Evolutionary conservation across 202 grass and related monocot species (phyloP), one percentile per base, ranked within the genome.

Genomic region (Schoenoplectus tabernaemontani): DNA sequence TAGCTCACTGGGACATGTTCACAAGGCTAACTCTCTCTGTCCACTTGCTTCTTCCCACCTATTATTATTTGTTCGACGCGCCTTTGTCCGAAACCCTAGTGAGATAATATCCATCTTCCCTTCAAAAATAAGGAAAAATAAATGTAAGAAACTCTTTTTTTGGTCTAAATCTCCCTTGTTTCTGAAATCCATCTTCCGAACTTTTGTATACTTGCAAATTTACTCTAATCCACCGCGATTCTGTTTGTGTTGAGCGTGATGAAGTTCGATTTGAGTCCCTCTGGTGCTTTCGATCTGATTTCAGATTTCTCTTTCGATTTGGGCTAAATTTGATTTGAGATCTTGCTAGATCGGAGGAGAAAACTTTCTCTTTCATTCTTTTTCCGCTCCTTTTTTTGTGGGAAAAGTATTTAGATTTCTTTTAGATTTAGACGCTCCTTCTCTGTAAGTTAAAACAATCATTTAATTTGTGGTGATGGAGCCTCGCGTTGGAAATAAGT

Each of bases 401-500:
- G 68, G 65, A 67, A 78, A 75, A 64, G 77, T 79, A 62, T 79
- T 79, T 51, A 51, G 22, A 17, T 72, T 76, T 56, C 44, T 53
- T 59, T 17, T 57, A 61, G 68, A 28, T 67, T 78, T 69, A 78
- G 64, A 11, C 51, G 64, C 59, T 56, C 22, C 39, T 51, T 13
- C 28, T 38, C 5, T 28, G 57, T 74, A 38, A 64, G 56, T 63
- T 24, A 77, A 38, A 71, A 26, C 41, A 71, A 48, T 67, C 62
- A 43, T 41, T 75, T 73, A 57, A 75, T 79, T 65, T 17, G 81
- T 64, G 11, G 32, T 44, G 23, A 97, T 93, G 94, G 94, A 93
- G 81, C 89, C 94, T 80, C 86, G 94, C 65, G 91, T 97, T 4
- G 94, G 88, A 48, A 93, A 93, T 83, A 97, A 97, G 78, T 97